Percentiles rank a stretch among this genome's conserved stretches.
Conservation (phyloP, 345 rosid species). For the Pugionium dolabratum region DNA sequence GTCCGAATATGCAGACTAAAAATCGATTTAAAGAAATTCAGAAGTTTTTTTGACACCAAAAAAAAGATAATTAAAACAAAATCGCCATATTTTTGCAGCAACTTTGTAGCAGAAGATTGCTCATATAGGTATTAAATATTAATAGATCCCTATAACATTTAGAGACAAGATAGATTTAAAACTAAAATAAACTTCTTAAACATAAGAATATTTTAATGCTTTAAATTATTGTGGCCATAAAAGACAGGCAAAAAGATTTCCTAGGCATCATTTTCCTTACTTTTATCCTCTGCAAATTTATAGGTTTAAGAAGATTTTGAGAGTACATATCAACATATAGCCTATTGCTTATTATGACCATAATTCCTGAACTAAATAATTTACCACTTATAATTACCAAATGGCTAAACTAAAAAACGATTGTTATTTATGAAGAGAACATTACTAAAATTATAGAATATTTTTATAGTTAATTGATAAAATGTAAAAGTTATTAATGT, state of each 20-base stretch:
- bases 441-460: no score
- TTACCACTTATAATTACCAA: no score
- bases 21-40: constrained; percentile 31
- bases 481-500: no score
- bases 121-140: constrained; percentile 13
- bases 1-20: constrained; percentile 29
- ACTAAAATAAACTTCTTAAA: not conserved
- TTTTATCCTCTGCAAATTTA: constrained; percentile 14
- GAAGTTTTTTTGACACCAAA: not conserved
- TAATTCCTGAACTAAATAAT: no score
- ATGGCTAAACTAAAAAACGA: no score
- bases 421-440: no score
- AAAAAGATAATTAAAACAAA: not conserved
- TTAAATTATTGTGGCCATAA: constrained; percentile 22
- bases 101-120: constrained; percentile 33
- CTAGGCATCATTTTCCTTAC: constrained; percentile 39
- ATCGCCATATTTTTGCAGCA: constrained; percentile 38
- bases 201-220: no score
- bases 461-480: no score
- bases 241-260: constrained; percentile 33
- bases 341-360: no score
- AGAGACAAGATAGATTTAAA: constrained; percentile 18
- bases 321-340: no score
- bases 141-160: constrained; percentile 28
- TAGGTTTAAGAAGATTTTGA: constrained; percentile 10